Percentiles rank a stretch among this genome's conserved stretches.
Evolutionary conservation across 2,329 filamentous ascomycete genomes (phyloP).

Genomic region (Alternaria brassicae): DNA sequence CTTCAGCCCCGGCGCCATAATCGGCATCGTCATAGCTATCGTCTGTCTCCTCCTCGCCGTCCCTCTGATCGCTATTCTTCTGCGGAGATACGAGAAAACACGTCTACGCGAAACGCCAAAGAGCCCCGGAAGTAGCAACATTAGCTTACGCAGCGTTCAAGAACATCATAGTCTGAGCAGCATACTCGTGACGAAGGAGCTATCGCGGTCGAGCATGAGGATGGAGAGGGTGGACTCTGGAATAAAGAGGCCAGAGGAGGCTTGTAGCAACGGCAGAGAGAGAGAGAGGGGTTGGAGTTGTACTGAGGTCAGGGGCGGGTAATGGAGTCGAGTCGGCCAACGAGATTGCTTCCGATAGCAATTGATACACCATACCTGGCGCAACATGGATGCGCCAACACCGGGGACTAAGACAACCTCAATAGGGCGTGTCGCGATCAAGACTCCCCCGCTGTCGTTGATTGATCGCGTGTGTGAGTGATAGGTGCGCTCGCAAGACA

Average conservation of each 20-base stretch:
- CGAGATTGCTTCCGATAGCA: background rate
- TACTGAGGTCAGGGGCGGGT: slow-evolving; percentile 25
- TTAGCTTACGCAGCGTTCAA: slow-evolving; percentile 19
- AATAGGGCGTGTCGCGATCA: no score
- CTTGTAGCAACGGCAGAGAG: slow-evolving; percentile 12
- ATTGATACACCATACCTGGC: background rate
- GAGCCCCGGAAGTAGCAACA: slow-evolving; percentile 6
- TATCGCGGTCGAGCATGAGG: slow-evolving; percentile 29
- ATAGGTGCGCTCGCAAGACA: no score
- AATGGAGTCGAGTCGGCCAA: slow-evolving; percentile 7
- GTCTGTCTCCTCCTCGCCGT: slow-evolving; percentile 26
- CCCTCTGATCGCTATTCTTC: slow-evolving; percentile 27
- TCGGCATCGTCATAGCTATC: slow-evolving; percentile 33
- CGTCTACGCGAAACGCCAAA: slow-evolving; percentile 27
- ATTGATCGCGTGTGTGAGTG: no score
- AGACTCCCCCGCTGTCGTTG: no score
- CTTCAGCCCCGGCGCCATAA: slow-evolving; percentile 29
- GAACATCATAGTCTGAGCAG: slow-evolving; percentile 31
- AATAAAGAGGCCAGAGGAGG: slow-evolving; percentile 17
- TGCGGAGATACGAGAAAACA: slow-evolving; percentile 30
- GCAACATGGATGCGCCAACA: no score
- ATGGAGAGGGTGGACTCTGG: slow-evolving; percentile 20
- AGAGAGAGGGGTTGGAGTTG: slow-evolving; percentile 28
- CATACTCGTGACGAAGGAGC: slow-evolving; percentile 33
- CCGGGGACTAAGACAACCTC: no score